Percentiles rank a stretch among this genome's conserved stretches.
Conservation (phyloP, 257 asterid species). For the Ilex asprella region DNA sequence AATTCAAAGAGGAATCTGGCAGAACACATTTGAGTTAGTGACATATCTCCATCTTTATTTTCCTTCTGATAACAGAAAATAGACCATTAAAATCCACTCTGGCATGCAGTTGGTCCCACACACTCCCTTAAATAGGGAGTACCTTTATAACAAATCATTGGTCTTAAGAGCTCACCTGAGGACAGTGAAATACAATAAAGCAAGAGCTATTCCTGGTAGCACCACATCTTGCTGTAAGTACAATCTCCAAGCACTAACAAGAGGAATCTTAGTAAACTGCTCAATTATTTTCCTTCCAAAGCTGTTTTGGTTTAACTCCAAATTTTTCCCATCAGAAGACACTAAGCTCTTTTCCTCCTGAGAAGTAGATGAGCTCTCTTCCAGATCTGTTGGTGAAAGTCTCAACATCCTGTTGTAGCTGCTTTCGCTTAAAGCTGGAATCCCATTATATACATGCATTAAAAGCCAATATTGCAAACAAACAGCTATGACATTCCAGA, state of each 20-base stretch:
- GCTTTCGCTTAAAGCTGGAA: slow-evolving; percentile 51
- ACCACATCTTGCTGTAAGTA: slow-evolving; percentile 62
- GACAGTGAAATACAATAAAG: slow-evolving; percentile 66
- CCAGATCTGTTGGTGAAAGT: slow-evolving; percentile 20
- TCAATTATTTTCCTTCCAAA: slow-evolving; percentile 21
- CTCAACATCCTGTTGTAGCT: slow-evolving; percentile 32
- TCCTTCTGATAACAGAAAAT: no score
- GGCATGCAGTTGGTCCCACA: no score
- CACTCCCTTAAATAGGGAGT: no score
- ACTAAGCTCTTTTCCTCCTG: slow-evolving; percentile 20
- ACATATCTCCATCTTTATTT: no score
- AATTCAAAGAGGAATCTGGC: no score
- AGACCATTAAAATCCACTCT: no score
- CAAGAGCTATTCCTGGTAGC: slow-evolving; percentile 81
- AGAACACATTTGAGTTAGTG: no score
- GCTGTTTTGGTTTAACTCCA: slow-evolving; percentile 18
- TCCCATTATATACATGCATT: slow-evolving; percentile 60
- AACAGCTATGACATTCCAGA: slow-evolving; percentile 67
- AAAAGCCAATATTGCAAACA: slow-evolving; percentile 72
- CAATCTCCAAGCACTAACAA: slow-evolving; percentile 64
- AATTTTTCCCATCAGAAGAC: slow-evolving; percentile 10
- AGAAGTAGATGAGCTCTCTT: slow-evolving; percentile 18
- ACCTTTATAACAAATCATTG: no score
- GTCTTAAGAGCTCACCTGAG: slow-evolving; percentile 45
- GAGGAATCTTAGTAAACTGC: slow-evolving; percentile 32